phyloP scores from a whole-genome alignment of 164 flowering plant species.

The Magnolia changhungtana region DNA sequence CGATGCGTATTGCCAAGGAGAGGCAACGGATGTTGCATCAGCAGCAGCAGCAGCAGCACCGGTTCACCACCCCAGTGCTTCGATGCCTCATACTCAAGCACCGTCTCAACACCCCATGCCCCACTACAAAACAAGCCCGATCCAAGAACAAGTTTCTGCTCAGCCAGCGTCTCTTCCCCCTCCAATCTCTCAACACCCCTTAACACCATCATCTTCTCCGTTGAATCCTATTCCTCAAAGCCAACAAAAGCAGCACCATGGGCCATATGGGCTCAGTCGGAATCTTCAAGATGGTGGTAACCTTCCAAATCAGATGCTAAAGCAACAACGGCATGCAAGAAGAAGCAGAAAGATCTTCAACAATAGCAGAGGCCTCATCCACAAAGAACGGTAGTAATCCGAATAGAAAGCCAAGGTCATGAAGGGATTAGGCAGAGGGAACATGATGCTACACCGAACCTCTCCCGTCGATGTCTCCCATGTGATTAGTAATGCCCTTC shows the following conservation, averaged over 20 bases:
- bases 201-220: slow-evolving; percentile 50
- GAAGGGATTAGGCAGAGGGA: slow-evolving; percentile 73
- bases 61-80: slow-evolving; percentile 43
- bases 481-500: slow-evolving; percentile 64
- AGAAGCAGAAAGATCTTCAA: too few species aligned
- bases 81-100: slow-evolving; percentile 51
- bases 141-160: slow-evolving; percentile 48
- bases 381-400: slow-evolving; percentile 55
- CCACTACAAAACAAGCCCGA: slow-evolving; percentile 51
- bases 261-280: slow-evolving; percentile 46
- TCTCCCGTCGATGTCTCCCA: slow-evolving; percentile 48
- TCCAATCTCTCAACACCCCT: slow-evolving; percentile 19
- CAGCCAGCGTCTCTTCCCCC: slow-evolving; percentile 44
- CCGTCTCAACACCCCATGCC: slow-evolving; percentile 57
- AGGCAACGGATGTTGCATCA: slow-evolving; percentile 40
- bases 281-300: slow-evolving; percentile 40
- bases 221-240: slow-evolving; percentile 54
- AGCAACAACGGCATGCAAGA: slow-evolving; percentile 68
- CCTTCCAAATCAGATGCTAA: slow-evolving; percentile 49
- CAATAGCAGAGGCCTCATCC: slow-evolving; percentile 66
- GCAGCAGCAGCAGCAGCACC: slow-evolving; percentile 44
- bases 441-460: slow-evolving; percentile 49
- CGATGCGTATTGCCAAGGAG: slow-evolving; percentile 63
- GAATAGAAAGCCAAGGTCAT: slow-evolving; percentile 64
- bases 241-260: slow-evolving; percentile 57